These are phyloP conservation scores for Toxoplasma gondii DNA, from an alignment of 169 alveolate species.

Conservation along the genomic window DNA sequence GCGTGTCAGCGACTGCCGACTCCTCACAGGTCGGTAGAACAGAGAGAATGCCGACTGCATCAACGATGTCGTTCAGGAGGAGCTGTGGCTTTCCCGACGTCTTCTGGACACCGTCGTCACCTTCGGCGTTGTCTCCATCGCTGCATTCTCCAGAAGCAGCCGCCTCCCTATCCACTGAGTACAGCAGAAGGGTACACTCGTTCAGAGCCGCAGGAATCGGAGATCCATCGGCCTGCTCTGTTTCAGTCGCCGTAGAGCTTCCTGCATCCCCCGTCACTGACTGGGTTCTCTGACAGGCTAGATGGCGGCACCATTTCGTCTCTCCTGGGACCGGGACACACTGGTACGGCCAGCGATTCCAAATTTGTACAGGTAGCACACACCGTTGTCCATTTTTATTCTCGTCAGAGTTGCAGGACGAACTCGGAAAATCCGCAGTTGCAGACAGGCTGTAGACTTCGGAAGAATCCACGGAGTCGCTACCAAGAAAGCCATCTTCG, in stretches of 20 bases:
- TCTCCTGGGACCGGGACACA: slow-evolving; percentile 27
- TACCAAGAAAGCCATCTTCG: background rate
- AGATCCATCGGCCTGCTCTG: background rate
- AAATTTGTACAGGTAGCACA: background rate
- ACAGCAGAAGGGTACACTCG: background rate
- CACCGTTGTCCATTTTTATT: no score
- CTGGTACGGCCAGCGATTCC: slow-evolving; percentile 36
- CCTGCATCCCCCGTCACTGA: background rate
- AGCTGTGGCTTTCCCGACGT: background rate
- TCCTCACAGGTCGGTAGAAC: background rate
- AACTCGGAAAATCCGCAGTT: no score
- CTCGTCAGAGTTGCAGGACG: no score
- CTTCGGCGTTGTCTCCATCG: background rate
- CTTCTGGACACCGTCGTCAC: background rate
- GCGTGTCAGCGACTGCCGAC: background rate
- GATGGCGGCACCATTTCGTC: background rate
- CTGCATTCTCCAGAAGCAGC: background rate
- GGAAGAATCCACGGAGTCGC: no score
- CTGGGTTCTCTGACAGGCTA: background rate
- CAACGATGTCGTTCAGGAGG: background rate
- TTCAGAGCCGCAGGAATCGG: background rate
- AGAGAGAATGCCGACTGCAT: background rate
- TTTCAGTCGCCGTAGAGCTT: background rate
- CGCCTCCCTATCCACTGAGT: background rate
- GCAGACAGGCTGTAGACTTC: no score